Evolutionary conservation across 352 stramenopile species (phyloP), one percentile per base, ranked within the genome.

Genomic region (Phytopythium mirpurense): DNA sequence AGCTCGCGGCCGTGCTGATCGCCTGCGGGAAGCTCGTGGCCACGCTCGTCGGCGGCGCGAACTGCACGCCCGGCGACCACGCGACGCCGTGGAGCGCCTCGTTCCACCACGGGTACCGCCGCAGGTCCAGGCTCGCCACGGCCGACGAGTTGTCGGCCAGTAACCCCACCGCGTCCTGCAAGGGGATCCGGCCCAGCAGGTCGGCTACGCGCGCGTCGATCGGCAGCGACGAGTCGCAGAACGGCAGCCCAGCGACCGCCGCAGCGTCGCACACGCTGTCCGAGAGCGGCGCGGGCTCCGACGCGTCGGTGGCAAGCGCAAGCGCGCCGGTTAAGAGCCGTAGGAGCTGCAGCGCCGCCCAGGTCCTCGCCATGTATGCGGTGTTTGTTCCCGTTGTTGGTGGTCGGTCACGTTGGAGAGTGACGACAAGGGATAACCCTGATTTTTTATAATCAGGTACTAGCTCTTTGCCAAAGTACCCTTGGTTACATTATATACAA

Each of bases 1-100:
- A 97, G 19, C 87, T 89, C 23, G 69, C 64, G 0, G 78, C 83
- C 4, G 91, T 67, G 31, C 67, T 86, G 42, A 94, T 62, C 40
- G 95, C 81, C 41, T 95, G 79, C 8, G 90, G 87, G 67, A 97
- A 98, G 50, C 74, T 89, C 40, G 93, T 98, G n/a, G 91, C 83
- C 37, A 75, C 68, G 21, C 60, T 67, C 31, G 79, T 83, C 10
- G 72, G 58, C 12, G 59, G 47, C 3, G 65, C 59, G 42, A 90
- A 93, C 23, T 53, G 57, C 36, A 95, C 85, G 5, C 68, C 77
- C 0, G 84, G 76, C 1, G 83, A 96, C 24, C 70, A 35, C 37
- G 70, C 88, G 32, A 96, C 71, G 21, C 89, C 91, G 45, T 97
- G 91, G 41, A 97, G 72, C 24, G 68, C 86, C 57, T 98, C 87